phyloP scores from a whole-genome alignment of 352 stramenopile species.

The Pythium monospermum region DNA sequence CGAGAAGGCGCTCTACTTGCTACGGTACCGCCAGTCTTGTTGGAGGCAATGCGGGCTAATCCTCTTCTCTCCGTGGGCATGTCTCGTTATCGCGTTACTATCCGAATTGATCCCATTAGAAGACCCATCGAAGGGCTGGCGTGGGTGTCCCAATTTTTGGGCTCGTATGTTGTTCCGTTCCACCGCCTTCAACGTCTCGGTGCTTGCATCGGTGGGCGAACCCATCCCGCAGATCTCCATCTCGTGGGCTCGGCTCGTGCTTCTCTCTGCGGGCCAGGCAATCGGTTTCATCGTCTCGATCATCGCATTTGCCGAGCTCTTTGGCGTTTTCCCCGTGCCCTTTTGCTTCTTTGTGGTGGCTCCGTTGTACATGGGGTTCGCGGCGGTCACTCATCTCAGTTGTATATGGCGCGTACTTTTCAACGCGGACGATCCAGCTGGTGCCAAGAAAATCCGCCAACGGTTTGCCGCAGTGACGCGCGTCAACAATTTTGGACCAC shows the following conservation, averaged over 20 bases:
- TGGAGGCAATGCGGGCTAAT: neutral
- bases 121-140: conserved; percentile 6
- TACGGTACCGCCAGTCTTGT: neutral
- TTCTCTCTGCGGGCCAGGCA: conserved; percentile 14
- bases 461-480: conserved; percentile 2
- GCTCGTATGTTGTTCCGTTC: conserved; percentile 22
- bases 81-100: neutral
- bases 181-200: conserved; percentile 12
- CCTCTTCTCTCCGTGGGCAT: neutral
- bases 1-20: conserved; percentile 5
- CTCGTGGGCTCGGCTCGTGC: conserved; percentile 12
- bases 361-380: conserved; percentile 13
- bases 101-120: conserved; percentile 6
- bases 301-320: conserved; percentile 8
- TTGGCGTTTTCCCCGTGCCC: conserved; percentile 28
- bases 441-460: neutral
- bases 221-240: conserved; percentile 26
- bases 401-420: neutral
- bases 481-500: conserved; percentile 7
- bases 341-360: conserved; percentile 19
- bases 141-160: conserved; percentile 17
- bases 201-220: conserved; percentile 15
- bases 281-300: conserved; percentile 17
- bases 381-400: conserved; percentile 12
- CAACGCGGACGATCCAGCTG: conserved; percentile 1